Evolutionary conservation across 345 rosid genomes (phyloP).

Genomic region (Sonneratia alba): DNA sequence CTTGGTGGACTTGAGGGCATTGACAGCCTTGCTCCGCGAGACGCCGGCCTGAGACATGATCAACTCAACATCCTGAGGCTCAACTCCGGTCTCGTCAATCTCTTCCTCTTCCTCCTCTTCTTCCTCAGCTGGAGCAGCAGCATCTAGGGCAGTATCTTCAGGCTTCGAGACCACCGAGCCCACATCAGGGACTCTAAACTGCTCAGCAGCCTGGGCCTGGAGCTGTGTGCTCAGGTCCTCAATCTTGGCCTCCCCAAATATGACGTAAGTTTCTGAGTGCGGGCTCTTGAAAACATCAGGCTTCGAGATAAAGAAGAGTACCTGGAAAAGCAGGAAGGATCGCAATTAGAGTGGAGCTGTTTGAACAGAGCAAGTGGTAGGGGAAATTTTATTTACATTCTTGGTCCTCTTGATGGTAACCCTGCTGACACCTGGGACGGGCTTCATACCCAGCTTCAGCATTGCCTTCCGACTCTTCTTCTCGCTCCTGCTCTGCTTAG

Average conservation of each 20-base stretch:
- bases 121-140: conserved; percentile 32
- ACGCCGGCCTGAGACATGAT: conserved; percentile 83
- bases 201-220: conserved; percentile 87
- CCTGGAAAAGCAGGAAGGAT: conserved; percentile 20
- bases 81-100: conserved; percentile 62
- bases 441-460: conserved; percentile 85
- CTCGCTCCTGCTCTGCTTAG: conserved; percentile 84
- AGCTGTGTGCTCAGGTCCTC: conserved; percentile 91
- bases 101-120: conserved; percentile 59
- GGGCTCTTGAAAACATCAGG: conserved; percentile 90
- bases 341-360: neutral
- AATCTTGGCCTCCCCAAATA: conserved; percentile 86
- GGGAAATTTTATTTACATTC: conserved; percentile 29
- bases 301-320: conserved; percentile 71
- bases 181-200: conserved; percentile 71
- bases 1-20: conserved; percentile 53
- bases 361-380: neutral
- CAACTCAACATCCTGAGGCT: conserved; percentile 70
- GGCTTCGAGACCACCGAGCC: conserved; percentile 51
- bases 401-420: conserved; percentile 83
- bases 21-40: conserved; percentile 61
- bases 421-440: conserved; percentile 64
- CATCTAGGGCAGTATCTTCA: conserved; percentile 31
- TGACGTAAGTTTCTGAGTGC: conserved; percentile 70
- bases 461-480: conserved; percentile 87